Percentiles rank a stretch among this genome's conserved stretches.
Conservation (phyloP, 768 basidiomycete species). For the Chalciporus chontae region DNA sequence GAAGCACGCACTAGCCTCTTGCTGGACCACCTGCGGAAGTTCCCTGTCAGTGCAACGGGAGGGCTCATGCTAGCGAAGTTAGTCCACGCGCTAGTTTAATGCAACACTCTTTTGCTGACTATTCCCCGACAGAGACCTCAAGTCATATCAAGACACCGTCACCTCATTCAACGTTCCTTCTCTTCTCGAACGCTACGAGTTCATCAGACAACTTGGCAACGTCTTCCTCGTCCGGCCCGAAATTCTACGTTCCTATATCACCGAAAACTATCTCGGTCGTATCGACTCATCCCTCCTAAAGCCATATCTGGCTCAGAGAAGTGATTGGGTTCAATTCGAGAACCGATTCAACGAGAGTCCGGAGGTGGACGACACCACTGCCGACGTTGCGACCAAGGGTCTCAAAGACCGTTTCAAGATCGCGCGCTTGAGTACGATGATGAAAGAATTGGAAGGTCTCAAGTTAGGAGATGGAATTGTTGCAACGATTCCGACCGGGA, state of each 20-base stretch:
- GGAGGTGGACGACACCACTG: constrained; percentile 40
- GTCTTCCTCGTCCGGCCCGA: constrained; percentile 96
- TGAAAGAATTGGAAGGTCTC: constrained; percentile 80
- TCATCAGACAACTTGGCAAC: constrained; percentile 95
- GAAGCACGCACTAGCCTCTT: constrained; percentile 54
- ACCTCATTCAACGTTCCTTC: constrained; percentile 78
- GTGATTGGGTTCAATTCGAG: constrained; percentile 87
- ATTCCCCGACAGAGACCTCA: constrained; percentile 70
- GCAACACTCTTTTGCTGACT: neutral
- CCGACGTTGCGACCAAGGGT: constrained; percentile 39
- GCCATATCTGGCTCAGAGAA: constrained; percentile 87
- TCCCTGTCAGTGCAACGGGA: constrained; percentile 94
- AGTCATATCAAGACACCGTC: constrained; percentile 91
- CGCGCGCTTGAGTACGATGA: constrained; percentile 75
- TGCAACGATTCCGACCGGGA: constrained; percentile 56
- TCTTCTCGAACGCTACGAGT: constrained; percentile 93
- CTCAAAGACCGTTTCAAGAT: constrained; percentile 60
- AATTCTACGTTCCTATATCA: constrained; percentile 92
- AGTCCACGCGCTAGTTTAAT: constrained; percentile 25
- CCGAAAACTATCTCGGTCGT: constrained; percentile 87
- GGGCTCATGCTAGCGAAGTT: constrained; percentile 98
- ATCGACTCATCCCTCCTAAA: constrained; percentile 84
- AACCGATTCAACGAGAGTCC: constrained; percentile 69
- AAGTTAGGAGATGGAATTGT: constrained; percentile 55
- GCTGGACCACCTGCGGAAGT: constrained; percentile 92